phyloP scores from a whole-genome alignment of 2,329 filamentous ascomycete genomes.

The Penicillium fuscoglaucum region DNA sequence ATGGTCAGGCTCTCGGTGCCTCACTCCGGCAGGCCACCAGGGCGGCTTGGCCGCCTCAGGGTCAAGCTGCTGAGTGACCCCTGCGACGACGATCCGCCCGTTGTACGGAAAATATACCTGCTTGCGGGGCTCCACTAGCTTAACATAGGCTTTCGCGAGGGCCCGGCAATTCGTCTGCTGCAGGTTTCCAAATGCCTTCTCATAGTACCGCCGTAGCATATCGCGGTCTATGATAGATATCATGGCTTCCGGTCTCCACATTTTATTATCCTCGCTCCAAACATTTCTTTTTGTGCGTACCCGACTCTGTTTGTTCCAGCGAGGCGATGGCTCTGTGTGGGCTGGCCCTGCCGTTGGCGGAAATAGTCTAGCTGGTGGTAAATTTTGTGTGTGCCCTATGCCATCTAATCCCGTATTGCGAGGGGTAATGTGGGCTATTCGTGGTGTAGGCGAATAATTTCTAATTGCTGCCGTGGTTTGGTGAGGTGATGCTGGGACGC shows the following conservation, averaged over 20 bases:
- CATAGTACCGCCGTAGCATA: constrained; percentile 34
- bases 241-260: constrained; percentile 18
- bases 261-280: not conserved
- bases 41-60: constrained; percentile 36
- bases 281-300: constrained; percentile 1
- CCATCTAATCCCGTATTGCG: not conserved
- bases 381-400: not conserved
- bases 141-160: constrained; percentile 39
- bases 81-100: constrained; percentile 33
- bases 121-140: constrained; percentile 38
- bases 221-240: constrained; percentile 27
- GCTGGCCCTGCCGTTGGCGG: not conserved
- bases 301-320: not conserved
- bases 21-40: constrained; percentile 38
- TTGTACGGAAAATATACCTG: constrained; percentile 40
- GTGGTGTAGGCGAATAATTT: no score
- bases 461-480: not conserved
- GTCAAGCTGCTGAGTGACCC: constrained; percentile 30
- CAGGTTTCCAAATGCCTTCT: constrained; percentile 34
- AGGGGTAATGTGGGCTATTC: not conserved
- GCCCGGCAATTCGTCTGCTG: constrained; percentile 39
- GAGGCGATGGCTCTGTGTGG: constrained; percentile 4
- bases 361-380: not conserved
- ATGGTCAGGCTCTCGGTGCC: constrained; percentile 37
- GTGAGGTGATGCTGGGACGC: not conserved